Evolutionary conservation across 495 filamentous ascomycete species (phyloP), one percentile per base, ranked within the genome.

Genomic region (Penicillium turbatum): DNA sequence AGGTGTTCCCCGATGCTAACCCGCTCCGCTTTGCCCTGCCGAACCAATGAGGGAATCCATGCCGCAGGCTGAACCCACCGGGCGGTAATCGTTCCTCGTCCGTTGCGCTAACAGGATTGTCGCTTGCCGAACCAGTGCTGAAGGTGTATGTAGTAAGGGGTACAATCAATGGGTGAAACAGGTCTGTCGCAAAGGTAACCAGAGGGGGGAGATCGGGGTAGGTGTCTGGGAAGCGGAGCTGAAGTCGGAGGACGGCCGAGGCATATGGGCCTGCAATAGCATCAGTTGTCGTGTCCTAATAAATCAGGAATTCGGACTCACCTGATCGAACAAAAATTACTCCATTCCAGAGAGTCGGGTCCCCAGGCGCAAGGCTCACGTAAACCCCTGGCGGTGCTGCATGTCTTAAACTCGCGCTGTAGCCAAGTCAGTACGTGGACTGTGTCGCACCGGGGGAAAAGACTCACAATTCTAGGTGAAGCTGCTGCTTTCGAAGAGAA

Each of bases 1-100:
- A 75, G 4, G 69, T 69, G 5, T 51, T 46, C n/a, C 49, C 53
- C 7, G 74, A 77, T 16, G 54, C 59, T 3, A 53, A 34, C 6
- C 51, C 61, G 35, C 57, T 74, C 35, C 69, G 68, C 45, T 66
- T 68, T 7, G 67, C 62, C 42, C 72, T 72, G 34, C 82, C 83
- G 70, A 90, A 95, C 92, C 92, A 96, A 50, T 80, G 76, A 2
- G 92, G 89, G 64, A 97, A 97, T 16, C 90, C 92, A 72, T 96
- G 87, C 42, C 87, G 76, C 32, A 97, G 77, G 56, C 86, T 90
- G 68, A 96, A 96, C 0, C 88, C 87, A 4, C 92, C 92, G 0
- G 92, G 90, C 0, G 89, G 87, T 52, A 96, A 71, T 11, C 88
- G 76, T 62, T 92, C 86, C 13, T 87, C 86, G 62, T 95, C 89